Percentiles rank a stretch among this genome's conserved stretches.
Conservation (phyloP, 2,329 filamentous ascomycete genomes). For the Tolypocladium pustulatum region DNA sequence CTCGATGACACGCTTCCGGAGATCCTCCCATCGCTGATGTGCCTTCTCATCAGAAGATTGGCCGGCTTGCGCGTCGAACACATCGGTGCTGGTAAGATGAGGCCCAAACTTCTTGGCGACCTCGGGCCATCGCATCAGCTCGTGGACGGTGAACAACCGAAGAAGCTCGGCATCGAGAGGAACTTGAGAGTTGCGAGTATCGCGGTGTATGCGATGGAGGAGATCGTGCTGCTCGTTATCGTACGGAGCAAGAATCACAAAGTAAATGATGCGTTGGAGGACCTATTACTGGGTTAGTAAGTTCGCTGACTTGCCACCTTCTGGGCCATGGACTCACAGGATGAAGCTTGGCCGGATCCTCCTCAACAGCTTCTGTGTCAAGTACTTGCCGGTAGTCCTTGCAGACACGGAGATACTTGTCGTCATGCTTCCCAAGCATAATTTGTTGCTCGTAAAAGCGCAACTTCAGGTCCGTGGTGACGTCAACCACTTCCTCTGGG, state of each 20-base stretch:
- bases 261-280: conserved; percentile 93
- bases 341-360: conserved; percentile 75
- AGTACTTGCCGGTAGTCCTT: conserved; percentile 96
- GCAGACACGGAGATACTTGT: conserved; percentile 95
- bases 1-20: conserved; percentile 97
- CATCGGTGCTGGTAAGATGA: conserved; percentile 78
- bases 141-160: conserved; percentile 88
- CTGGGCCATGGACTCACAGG: conserved; percentile 47
- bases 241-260: conserved; percentile 89
- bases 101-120: conserved; percentile 82
- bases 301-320: no score
- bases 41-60: conserved; percentile 69
- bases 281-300: conserved; percentile 41
- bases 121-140: conserved; percentile 97
- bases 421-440: conserved; percentile 86
- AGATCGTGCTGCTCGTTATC: conserved; percentile 98
- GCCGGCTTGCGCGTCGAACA: conserved; percentile 62
- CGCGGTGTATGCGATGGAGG: conserved; percentile 82
- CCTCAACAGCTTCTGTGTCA: conserved; percentile 90
- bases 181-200: conserved; percentile 70
- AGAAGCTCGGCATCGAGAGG: conserved; percentile 75
- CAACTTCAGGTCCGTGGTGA: conserved; percentile 93
- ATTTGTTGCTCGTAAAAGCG: conserved; percentile 97
- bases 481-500: conserved; percentile 67
- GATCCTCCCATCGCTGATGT: conserved; percentile 78